Evolutionary conservation across 1,284 basidiomycete species (phyloP).

Genomic region (Prillingera fragicola): DNA sequence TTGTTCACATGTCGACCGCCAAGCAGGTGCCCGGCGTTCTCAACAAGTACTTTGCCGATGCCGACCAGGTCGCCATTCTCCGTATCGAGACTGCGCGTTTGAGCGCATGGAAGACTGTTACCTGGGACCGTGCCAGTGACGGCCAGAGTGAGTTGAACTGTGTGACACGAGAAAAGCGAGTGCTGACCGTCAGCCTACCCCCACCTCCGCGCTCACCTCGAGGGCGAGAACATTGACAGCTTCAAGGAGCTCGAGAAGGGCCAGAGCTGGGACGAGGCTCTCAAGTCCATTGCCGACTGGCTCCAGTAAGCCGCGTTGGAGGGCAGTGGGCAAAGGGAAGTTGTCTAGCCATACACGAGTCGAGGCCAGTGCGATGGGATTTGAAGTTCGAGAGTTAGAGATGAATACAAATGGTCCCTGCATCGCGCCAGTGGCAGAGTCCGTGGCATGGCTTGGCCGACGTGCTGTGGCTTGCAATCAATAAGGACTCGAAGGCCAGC

Average conservation of each 20-base stretch:
- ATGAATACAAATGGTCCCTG: no score
- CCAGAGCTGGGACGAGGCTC: slow-evolving; percentile 45
- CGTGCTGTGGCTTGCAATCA: no score
- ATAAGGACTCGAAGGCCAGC: no score
- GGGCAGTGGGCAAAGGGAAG: no score
- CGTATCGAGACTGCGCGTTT: slow-evolving; percentile 47
- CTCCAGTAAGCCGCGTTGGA: no score
- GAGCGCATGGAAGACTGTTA: slow-evolving; percentile 33
- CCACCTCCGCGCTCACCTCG: slow-evolving; percentile 53
- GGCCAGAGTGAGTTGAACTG: slow-evolving; percentile 30
- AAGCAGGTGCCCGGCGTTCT: slow-evolving; percentile 56
- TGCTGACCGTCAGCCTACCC: slow-evolving; percentile 10
- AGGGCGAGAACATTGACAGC: slow-evolving; percentile 50
- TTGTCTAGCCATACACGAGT: no score
- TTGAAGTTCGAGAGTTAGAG: no score
- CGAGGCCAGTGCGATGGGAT: no score
- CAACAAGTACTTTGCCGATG: slow-evolving; percentile 54
- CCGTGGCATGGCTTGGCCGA: no score
- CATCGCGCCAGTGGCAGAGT: no score
- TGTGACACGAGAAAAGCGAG: background rate
- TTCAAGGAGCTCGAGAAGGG: slow-evolving; percentile 43
- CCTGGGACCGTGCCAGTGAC: slow-evolving; percentile 30
- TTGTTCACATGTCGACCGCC: slow-evolving; percentile 60
- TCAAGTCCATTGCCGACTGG: slow-evolving; percentile 21
- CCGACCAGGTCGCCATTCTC: slow-evolving; percentile 51